Base-by-base conservation (phyloP, 163 green algal species). In the Chloromonas sp. region DNA sequence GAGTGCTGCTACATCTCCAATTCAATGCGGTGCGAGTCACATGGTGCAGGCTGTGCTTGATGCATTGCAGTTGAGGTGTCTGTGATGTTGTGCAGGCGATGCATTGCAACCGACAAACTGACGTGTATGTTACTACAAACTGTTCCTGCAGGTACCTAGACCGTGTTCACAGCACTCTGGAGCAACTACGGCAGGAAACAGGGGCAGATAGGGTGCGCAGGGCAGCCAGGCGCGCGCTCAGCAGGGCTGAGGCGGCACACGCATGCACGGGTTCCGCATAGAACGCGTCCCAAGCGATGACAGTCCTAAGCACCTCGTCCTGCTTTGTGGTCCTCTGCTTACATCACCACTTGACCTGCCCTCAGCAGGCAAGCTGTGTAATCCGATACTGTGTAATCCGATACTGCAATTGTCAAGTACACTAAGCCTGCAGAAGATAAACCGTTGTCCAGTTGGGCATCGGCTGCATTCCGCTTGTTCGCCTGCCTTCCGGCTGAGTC, bases 181-280 rank as follows among this genome's bases (percentile, higher is more conserved):
- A 85, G 79, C 60, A 62, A 15, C 87, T 88, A 58, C 83, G 90
- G 15, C 59, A 84, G 76, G 87, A 90, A 81, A 91, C 89, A 1
- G 89, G 87, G 3, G 76, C 86, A 57, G 76, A 84, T n/a, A 70
- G 86, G 84, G 89, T 91, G 81, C 5, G 62, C 1, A 3, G 70
- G 59, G 60, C 14, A 74, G 66, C 11, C 5, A 74, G 66, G 66
- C 66, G 11, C 66, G 11, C 5, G 66, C 5, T 5, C 66, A 15
- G 66, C 66, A 74, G 66, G 5, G 66, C 5, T 74, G 66, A 74
- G 66, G 66, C 66, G 66, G 66, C 5, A 74, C 66, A 11, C 66
- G 66, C 74, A 80, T 2, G 15, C 57, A 14, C n/a, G 14, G 14
- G 5, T 80, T 2, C 5, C 74, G 14, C 74, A 80, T 36, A 80